Conservation (phyloP, 768 basidiomycete genomes). For the Pulveroboletus sp. region DNA sequence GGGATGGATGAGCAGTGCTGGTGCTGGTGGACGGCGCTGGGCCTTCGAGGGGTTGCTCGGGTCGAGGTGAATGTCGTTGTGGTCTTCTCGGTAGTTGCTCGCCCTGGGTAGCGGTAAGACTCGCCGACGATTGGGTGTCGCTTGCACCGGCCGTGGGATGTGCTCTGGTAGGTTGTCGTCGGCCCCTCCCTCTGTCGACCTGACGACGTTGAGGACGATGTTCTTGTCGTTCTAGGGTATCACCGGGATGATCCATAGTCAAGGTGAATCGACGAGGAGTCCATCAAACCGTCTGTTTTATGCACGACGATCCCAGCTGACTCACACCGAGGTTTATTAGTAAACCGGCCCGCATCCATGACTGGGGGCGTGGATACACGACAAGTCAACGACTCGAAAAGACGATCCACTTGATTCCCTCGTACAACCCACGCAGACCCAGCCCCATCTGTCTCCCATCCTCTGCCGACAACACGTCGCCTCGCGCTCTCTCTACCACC, state of each 20-base stretch:
- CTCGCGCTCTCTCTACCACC: constrained; percentile 16
- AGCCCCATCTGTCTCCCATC: constrained; percentile 13
- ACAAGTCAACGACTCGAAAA: constrained; percentile 44
- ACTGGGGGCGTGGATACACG: too few relatives aligned
- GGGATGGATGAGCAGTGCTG: constrained; percentile 3
- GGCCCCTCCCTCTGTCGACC: constrained; percentile 4
- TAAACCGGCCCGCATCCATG: neutral
- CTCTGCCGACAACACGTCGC: constrained; percentile 10
- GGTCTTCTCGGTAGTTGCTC: neutral
- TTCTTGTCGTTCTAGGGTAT: neutral
- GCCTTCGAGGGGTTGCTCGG: neutral
- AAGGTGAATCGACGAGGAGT: neutral
- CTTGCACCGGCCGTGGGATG: neutral
- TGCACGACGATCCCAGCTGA: neutral
- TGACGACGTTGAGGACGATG: neutral
- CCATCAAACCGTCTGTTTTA: too few relatives aligned
- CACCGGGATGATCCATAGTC: constrained; percentile 10
- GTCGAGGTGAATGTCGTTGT: constrained; percentile 1
- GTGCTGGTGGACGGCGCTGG: neutral
- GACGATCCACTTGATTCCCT: constrained; percentile 46
- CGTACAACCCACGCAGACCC: constrained; percentile 32
- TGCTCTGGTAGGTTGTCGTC: neutral
- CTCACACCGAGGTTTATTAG: neutral
- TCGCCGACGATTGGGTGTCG: neutral
- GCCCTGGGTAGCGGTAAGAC: neutral